Conservation (phyloP, 192 early-diverging fungal genomes). For the Podila verticillata region DNA sequence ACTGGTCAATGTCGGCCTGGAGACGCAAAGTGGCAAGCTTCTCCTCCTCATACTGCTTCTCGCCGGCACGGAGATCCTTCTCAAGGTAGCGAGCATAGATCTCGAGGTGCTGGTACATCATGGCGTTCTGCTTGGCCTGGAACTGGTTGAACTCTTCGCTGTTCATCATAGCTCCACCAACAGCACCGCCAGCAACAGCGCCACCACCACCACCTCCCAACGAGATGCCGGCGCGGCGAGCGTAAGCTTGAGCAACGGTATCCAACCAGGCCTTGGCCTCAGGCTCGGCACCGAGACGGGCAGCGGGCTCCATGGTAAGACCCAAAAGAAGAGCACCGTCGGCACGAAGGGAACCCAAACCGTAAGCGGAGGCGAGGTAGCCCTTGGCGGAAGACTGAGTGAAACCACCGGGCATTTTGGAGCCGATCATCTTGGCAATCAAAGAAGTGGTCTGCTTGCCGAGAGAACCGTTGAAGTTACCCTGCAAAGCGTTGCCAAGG, state of each 20-base stretch:
- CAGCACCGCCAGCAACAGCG: constrained; percentile 60
- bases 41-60: constrained; percentile 71
- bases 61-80: constrained; percentile 78
- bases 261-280: constrained; percentile 89
- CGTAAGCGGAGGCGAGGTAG: constrained; percentile 75
- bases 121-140: constrained; percentile 72
- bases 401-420: constrained; percentile 95
- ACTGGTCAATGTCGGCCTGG: constrained; percentile 88
- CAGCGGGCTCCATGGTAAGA: constrained; percentile 82
- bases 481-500: constrained; percentile 72
- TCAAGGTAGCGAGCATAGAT: constrained; percentile 84
- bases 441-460: constrained; percentile 85
- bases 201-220: constrained; percentile 65
- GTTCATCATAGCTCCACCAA: constrained; percentile 75
- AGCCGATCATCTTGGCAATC: constrained; percentile 80
- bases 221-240: constrained; percentile 72
- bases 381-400: constrained; percentile 79
- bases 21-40: constrained; percentile 70
- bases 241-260: constrained; percentile 73
- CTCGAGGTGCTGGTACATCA: constrained; percentile 83
- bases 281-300: constrained; percentile 78
- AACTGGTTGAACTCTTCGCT: constrained; percentile 86
- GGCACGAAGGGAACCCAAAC: constrained; percentile 78
- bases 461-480: constrained; percentile 71
- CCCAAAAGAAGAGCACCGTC: constrained; percentile 82